These are phyloP conservation scores for Coix lacrymajobi DNA, from an alignment of 176 grass and related monocot species.

Conservation along the genomic window DNA sequence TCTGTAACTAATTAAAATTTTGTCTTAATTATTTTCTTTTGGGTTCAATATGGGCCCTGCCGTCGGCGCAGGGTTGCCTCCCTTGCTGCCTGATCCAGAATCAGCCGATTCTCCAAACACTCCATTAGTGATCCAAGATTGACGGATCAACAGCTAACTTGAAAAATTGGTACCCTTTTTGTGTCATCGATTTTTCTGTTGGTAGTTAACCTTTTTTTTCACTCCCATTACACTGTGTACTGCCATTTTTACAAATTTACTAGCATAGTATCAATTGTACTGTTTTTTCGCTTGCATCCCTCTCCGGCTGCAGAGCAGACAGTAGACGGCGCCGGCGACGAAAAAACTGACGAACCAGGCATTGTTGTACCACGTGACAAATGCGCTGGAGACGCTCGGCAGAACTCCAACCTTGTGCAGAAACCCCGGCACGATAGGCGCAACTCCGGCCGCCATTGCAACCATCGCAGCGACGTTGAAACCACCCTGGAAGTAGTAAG, in stretches of 20 bases:
- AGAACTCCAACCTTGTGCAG: slow-evolving; percentile 63
- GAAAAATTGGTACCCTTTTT: background rate
- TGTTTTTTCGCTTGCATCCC: background rate
- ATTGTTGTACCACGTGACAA: slow-evolving; percentile 67
- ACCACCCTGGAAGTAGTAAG: slow-evolving; percentile 73
- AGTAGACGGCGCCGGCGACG: slow-evolving; percentile 60
- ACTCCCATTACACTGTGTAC: background rate
- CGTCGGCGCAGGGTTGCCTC: no score
- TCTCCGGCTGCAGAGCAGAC: slow-evolving; percentile 43
- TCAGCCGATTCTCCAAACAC: no score
- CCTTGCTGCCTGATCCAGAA: no score
- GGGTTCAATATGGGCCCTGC: no score
- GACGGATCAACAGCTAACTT: background rate
- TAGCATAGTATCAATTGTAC: background rate
- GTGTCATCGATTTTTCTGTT: background rate
- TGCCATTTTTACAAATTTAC: background rate
- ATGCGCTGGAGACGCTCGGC: slow-evolving; percentile 19
- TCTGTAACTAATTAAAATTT: no score
- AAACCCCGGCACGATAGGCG: slow-evolving; percentile 71
- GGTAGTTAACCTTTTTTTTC: background rate
- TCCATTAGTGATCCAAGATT: background rate
- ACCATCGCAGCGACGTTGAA: slow-evolving; percentile 62
- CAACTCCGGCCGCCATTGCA: slow-evolving; percentile 58
- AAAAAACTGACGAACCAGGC: slow-evolving; percentile 93
- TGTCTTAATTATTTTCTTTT: no score